Base-by-base conservation (phyloP, 2,329 filamentous ascomycete genomes). In the Trichoderma sp. region DNA sequence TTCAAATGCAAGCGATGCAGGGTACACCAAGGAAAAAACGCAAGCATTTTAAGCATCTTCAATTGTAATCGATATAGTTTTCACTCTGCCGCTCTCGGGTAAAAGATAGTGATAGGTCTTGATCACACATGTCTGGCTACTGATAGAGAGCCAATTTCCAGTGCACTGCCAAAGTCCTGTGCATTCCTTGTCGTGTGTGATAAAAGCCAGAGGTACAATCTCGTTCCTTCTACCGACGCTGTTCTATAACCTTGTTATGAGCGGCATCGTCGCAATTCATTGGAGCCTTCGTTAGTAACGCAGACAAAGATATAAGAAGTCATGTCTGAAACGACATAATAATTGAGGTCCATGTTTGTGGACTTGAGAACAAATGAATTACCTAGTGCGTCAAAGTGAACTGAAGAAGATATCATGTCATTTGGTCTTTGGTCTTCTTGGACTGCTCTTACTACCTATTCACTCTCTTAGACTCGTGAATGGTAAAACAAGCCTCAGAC, bases 81-180 rank as follows among this genome's bases (percentile, higher is more conserved):
- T 64, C 2, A 64, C 4, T 5, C 43, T 56, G 5, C 49, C 24
- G 31, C 40, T 21, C 35, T 64, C 49, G 43, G 56, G 56, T 21
- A 64, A 19, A 5, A 64, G 2, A 31, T 64, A 64, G 40, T 43
- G 61, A 4, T 33, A 64, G 19, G 61, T 49, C 19, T 43, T 64
- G 19, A 64, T 64, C 49, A 64, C 56, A 11, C 49, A 43, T 64
- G 11, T 56, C 49, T 0, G 61, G 49, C 49, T 56, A n/a, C 33
- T 64, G 24, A 13, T 3, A 21, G 10, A 49, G 61, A 4, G 24
- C 61, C 33, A 43, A 24, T 5, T 64, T 55, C 61, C 33, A 64
- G 10, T 64, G 49, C 14, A 56, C 31, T 64, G 4, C 61, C 49
- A 5, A 64, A 5, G n/a, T 29, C 56, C 21, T 64, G 61, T 4